Base-by-base conservation (phyloP, 1,139 yeast genomes). In the Kodamaea anthophila region DNA sequence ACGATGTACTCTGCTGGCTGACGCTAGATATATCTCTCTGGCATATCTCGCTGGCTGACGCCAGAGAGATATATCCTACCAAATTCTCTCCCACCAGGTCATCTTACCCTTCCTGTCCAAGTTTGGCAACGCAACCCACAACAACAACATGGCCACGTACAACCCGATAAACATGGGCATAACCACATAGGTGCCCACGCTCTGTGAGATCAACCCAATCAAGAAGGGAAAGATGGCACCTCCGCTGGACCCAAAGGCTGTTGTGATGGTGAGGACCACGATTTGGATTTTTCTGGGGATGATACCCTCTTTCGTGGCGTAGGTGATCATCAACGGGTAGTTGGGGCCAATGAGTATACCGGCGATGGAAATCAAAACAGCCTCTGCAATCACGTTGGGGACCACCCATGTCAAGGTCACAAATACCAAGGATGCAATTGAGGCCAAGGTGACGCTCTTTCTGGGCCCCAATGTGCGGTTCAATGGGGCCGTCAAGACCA, bases 231-330 rank as follows among this genome's bases (percentile, higher is more conserved):
- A 63, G 3, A 73, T 42, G 3, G 80, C 78, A 2, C 80, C 81
- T 5, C 81, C 81, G 16, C 74, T 63, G 3, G 76, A 65, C 1
- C 81, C 81, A 50, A 74, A 72, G 0, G 80, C 79, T 0, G 79
- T 69, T 43, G 64, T 64, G 21, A 75, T 63, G 2, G 79, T 73
- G 33, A 74, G 47, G 0, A 77, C 61, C 23, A 71, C 63, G 23
- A 70, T 67, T 39, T 70, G 76, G 31, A 73, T 71, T 44, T 67
- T 72, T 35, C 78, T 49, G 1, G 80, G 80, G 21, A 74, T 44
- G 27, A 74, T 54, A 3, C 46, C 47, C 22, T 43, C 43, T 34
- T 58, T 57, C 1, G 70, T 63, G 5, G 66, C 60, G 16, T 64
- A 46, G 1, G 76, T 58, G 25, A 74, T 55, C 69, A 73, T 62